These are phyloP conservation scores for Taxawa tesnikishii DNA, from an alignment of 2,329 filamentous ascomycete species.

Conservation along the genomic window DNA sequence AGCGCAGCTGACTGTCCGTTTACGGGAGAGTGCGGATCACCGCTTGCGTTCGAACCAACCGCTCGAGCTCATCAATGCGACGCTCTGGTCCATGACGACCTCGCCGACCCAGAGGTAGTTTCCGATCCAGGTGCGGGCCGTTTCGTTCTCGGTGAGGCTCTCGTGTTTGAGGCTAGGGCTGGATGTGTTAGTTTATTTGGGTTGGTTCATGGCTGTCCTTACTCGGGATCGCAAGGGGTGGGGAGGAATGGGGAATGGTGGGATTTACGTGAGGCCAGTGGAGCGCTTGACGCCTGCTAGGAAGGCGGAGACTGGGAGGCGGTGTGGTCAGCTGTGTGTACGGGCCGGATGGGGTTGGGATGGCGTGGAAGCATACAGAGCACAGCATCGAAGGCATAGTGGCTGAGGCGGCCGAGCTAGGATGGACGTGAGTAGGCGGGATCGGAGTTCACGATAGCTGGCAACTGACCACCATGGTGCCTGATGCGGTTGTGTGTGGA, in stretches of 20 bases:
- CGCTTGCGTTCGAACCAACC: slow-evolving; percentile 85
- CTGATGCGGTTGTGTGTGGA: background rate
- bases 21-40: no score
- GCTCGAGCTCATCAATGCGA: slow-evolving; percentile 78
- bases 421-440: slow-evolving; percentile 16
- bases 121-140: slow-evolving; percentile 55
- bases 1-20: no score
- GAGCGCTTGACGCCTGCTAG: slow-evolving; percentile 95
- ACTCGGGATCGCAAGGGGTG: slow-evolving; percentile 2
- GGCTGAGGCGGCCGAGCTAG: slow-evolving; percentile 84
- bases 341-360: no score
- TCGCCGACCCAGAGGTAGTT: slow-evolving; percentile 91
- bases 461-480: background rate
- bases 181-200: slow-evolving; percentile 20
- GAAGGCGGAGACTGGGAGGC: slow-evolving; percentile 69
- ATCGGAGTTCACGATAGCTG: background rate
- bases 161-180: slow-evolving; percentile 80
- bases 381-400: slow-evolving; percentile 94
- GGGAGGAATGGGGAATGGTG: slow-evolving; percentile 7
- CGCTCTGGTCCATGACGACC: slow-evolving; percentile 96
- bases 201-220: background rate
- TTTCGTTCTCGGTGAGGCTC: slow-evolving; percentile 55
- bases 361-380: slow-evolving; percentile 49
- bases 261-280: slow-evolving; percentile 88
- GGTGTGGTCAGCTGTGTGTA: slow-evolving; percentile 16